Evolutionary conservation across 2,329 filamentous ascomycete species (phyloP).

Genomic region (Pseudogymnoascus sp.): DNA sequence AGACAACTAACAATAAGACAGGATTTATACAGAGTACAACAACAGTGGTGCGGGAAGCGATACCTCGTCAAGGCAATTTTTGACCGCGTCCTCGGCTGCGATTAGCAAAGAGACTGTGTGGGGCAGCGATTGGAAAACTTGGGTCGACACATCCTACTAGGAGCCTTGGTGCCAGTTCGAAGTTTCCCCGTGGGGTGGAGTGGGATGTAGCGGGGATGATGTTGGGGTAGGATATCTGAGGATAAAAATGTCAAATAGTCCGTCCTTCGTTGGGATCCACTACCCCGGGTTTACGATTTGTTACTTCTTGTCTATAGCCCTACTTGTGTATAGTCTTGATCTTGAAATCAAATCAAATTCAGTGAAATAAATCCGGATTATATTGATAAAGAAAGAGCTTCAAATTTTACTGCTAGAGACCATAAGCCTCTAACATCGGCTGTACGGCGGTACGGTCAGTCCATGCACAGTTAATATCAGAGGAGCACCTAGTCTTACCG

Average conservation of each 20-base stretch:
- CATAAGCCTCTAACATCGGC: background rate
- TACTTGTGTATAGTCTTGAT: background rate
- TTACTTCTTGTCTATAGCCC: background rate
- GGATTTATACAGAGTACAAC: constrained; percentile 14
- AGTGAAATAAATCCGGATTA: background rate
- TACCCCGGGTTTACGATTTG: background rate
- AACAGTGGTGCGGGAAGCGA: constrained; percentile 12
- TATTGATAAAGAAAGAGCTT: background rate
- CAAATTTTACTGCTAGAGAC: background rate
- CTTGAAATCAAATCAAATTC: background rate
- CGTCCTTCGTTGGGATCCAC: background rate
- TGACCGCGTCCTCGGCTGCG: constrained; percentile 11
- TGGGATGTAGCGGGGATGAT: background rate
- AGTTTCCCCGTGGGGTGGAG: background rate
- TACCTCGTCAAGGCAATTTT: constrained; percentile 8
- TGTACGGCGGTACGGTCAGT: too few species aligned
- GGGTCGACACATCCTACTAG: constrained; percentile 14
- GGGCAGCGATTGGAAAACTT: constrained; percentile 7
- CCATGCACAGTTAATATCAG: background rate
- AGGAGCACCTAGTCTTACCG: background rate
- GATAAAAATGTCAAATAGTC: background rate
- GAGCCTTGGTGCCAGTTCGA: background rate
- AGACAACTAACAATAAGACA: background rate
- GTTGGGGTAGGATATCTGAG: background rate
- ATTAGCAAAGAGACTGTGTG: constrained; percentile 11